phyloP scores from a whole-genome alignment of 805 yeast genomes.

The Nematodospora valgi region DNA sequence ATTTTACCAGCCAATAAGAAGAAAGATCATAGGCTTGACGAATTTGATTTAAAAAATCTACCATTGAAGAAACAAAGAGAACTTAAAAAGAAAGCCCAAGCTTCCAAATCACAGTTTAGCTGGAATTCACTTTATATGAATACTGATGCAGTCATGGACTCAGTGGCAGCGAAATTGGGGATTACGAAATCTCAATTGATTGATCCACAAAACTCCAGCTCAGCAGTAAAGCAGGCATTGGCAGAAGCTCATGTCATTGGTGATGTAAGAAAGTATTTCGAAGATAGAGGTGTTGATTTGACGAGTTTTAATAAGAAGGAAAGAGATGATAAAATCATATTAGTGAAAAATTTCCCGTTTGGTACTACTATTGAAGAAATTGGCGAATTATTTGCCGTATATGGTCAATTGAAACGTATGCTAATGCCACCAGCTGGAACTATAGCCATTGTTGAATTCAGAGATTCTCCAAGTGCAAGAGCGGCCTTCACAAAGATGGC shows the following conservation, averaged over 20 bases:
- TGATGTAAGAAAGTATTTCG: conserved; percentile 85
- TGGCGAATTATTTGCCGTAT: conserved; percentile 73
- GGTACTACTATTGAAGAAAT: conserved; percentile 81
- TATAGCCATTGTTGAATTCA: conserved; percentile 87
- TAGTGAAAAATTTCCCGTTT: conserved; percentile 87
- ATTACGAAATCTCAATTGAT: conserved; percentile 77
- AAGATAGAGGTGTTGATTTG: conserved; percentile 79
- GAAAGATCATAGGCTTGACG: conserved; percentile 81
- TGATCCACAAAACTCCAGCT: conserved; percentile 79
- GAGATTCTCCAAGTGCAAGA: conserved; percentile 80
- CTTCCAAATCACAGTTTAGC: conserved; percentile 80
- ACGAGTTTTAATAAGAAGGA: conserved; percentile 62
- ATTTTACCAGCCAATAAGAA: conserved; percentile 82
- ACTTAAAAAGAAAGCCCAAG: conserved; percentile 77
- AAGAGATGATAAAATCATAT: conserved; percentile 73
- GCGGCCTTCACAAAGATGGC: conserved; percentile 86
- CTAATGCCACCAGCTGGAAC: conserved; percentile 97
- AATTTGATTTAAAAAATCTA: conserved; percentile 83
- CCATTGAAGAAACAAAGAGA: conserved; percentile 91
- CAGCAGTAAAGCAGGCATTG: conserved; percentile 94
- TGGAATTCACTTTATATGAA: conserved; percentile 95
- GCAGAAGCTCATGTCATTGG: conserved; percentile 97
- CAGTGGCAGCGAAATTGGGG: conserved; percentile 84
- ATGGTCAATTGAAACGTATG: conserved; percentile 76
- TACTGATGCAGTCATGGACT: conserved; percentile 85